phyloP scores from a whole-genome alignment of 768 basidiomycete genomes.

The Mycena maculata region DNA sequence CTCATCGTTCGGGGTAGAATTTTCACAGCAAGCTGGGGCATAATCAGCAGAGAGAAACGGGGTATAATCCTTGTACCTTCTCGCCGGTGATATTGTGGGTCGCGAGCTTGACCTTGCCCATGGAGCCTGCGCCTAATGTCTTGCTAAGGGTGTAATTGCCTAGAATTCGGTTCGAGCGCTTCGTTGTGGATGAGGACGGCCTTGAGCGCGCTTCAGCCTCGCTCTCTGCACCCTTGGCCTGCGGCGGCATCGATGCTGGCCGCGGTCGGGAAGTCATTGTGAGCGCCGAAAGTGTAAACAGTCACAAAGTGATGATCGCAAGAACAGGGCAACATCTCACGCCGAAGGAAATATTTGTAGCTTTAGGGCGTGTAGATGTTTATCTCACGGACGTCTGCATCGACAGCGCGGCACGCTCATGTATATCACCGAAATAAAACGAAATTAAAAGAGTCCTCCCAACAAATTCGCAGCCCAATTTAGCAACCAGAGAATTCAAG shows the following conservation, averaged over 20 bases:
- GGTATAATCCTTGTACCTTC: conserved; percentile 71
- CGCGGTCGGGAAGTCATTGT: conserved; percentile 25
- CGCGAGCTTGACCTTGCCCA: conserved; percentile 99
- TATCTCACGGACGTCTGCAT: too few relatives aligned
- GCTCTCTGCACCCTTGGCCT: neutral
- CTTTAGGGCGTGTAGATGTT: too few relatives aligned
- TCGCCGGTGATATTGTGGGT: conserved; percentile 90
- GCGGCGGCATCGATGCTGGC: conserved; percentile 29
- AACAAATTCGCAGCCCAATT: too few relatives aligned
- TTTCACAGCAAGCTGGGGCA: conserved; percentile 91
- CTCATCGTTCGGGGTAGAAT: conserved; percentile 83
- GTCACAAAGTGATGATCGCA: neutral
- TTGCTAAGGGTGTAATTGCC: conserved; percentile 97
- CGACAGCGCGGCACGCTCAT: too few relatives aligned
- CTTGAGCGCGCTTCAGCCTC: neutral
- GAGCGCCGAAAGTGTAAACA: neutral
- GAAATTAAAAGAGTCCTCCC: too few relatives aligned
- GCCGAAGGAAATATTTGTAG: too few relatives aligned
- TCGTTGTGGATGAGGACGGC: conserved; percentile 41
- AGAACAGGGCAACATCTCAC: too few relatives aligned
- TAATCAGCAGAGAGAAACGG: conserved; percentile 7
- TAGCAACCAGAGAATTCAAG: too few relatives aligned
- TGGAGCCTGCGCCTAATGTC: conserved; percentile 96
- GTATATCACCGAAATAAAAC: too few relatives aligned
- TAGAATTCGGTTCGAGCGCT: conserved; percentile 70